Base-by-base conservation (phyloP, 2,329 filamentous ascomycete species). In the Penicillium janthinellum region DNA sequence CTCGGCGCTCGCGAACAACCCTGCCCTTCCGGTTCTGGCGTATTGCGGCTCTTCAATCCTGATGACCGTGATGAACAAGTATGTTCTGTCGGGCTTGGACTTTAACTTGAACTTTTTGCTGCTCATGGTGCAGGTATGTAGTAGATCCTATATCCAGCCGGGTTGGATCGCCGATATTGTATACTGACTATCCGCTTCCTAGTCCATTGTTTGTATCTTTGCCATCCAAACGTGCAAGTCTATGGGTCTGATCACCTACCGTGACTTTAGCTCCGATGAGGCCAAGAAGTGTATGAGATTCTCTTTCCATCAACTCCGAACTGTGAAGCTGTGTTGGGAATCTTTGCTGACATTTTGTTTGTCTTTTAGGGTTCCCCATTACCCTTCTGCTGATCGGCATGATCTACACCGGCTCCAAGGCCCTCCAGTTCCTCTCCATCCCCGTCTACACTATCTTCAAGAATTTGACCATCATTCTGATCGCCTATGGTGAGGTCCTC, bases 61-160 rank as follows among this genome's bases (percentile, higher is more conserved):
- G 77, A 99, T 99, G 95, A 99, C 95, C 7, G 91, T 97, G n/a
- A 95, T 96, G 77, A 99, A 99, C 82, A 99, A 99, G 84, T 99
- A 96, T 77, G 93, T 97, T 64, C 87, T 99, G 49, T 97, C 92
- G 7, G 95, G 95, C 61, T 84, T 85, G 54, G 86, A 89, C 67
- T 99, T 96, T 86, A 99, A 99, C 79, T 81, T 99, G 71, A 96
- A 96, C 79, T 96, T 98, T 79, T 91, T 99, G 79, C 90, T 97
- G 70, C 86, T 99, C 61, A 89, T 87, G 62, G 85, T 98, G 62
- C 95, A 98, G 88, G 94, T 97, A 86, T 72, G 86, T 73, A 15
- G 39, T 31, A 14, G 15, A 14, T n/a, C n/a, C 38, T 12, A 38
- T 20, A 35, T 52, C 20, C n/a, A 38, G n/a, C 7, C 35, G 6